Conservation (phyloP, 2,329 filamentous ascomycete species). For the Geosmithia morbida region DNA sequence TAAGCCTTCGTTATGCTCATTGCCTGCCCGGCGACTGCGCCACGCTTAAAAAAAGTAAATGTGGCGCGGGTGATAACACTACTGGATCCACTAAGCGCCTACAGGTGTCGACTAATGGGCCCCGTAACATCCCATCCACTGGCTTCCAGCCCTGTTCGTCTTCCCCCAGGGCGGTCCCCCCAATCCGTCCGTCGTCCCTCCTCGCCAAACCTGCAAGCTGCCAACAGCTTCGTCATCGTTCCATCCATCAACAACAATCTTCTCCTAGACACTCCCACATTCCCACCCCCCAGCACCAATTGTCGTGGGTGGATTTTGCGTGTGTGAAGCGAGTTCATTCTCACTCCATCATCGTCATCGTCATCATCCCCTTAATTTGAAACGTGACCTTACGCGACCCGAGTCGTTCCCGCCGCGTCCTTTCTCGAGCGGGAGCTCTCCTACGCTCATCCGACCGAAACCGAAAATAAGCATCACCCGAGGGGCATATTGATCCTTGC, state of each 20-base stretch:
- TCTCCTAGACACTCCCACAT: background rate
- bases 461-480: background rate
- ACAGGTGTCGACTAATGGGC: too few species aligned
- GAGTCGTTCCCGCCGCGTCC: background rate
- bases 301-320: background rate
- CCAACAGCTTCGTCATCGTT: slow-evolving; percentile 5
- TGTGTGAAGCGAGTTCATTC: background rate
- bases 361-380: background rate
- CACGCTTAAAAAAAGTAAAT: too few species aligned
- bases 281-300: background rate
- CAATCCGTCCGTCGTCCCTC: background rate
- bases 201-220: background rate
- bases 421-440: slow-evolving; percentile 7
- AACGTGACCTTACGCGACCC: too few species aligned
- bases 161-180: too few species aligned
- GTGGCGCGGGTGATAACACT: too few species aligned
- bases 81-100: too few species aligned
- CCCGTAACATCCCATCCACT: too few species aligned
- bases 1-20: too few species aligned
- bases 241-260: background rate
- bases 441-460: slow-evolving; percentile 9
- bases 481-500: too few species aligned
- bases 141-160: too few species aligned
- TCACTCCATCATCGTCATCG: background rate
- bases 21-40: too few species aligned